Percentiles rank a stretch among this genome's conserved stretches.
Conservation (phyloP, 140 eudicot species). For the Erigeron philadelphicus region DNA sequence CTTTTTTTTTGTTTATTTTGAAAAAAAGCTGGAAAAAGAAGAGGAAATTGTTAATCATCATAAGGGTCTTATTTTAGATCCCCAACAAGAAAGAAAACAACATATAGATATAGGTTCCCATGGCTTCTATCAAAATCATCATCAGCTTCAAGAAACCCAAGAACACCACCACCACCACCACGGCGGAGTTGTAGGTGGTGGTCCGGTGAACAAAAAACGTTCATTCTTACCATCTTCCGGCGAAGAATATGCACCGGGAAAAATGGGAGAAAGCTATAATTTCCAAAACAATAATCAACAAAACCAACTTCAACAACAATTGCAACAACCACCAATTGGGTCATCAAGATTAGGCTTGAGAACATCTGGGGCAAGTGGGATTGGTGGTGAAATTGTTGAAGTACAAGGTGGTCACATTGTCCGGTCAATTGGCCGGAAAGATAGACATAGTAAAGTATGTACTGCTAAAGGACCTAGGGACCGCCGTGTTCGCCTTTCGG, state of each 20-base stretch:
- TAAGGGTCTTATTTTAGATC: slow-evolving; percentile 85
- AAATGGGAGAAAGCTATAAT: slow-evolving; percentile 54
- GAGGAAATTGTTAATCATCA: slow-evolving; percentile 19
- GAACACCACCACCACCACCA: slow-evolving; percentile 28
- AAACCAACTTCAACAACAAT: slow-evolving; percentile 33
- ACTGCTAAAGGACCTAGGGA: slow-evolving; percentile 94
- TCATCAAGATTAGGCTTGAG: slow-evolving; percentile 60
- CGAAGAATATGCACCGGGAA: slow-evolving; percentile 62
- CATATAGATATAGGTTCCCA: slow-evolving; percentile 25
- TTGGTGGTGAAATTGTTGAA: slow-evolving; percentile 70
- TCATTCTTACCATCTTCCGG: slow-evolving; percentile 38
- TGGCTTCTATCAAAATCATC: slow-evolving; percentile 34
- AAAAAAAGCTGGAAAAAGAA: slow-evolving; percentile 60
- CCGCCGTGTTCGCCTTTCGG: slow-evolving; percentile 80
- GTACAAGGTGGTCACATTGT: slow-evolving; percentile 95
- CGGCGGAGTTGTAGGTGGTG: slow-evolving; percentile 27
- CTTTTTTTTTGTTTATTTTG: slow-evolving; percentile 7
- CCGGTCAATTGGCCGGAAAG: slow-evolving; percentile 84
- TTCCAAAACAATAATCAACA: slow-evolving; percentile 22
- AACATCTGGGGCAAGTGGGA: slow-evolving; percentile 27
- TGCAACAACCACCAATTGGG: slow-evolving; percentile 27
- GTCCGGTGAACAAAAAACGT: slow-evolving; percentile 47
- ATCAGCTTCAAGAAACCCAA: slow-evolving; percentile 33
- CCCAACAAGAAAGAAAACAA: slow-evolving; percentile 30
- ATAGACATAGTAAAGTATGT: slow-evolving; percentile 86